Base-by-base conservation (phyloP, 371 early-diverging fungal genomes). In the Mortierella sp. region DNA sequence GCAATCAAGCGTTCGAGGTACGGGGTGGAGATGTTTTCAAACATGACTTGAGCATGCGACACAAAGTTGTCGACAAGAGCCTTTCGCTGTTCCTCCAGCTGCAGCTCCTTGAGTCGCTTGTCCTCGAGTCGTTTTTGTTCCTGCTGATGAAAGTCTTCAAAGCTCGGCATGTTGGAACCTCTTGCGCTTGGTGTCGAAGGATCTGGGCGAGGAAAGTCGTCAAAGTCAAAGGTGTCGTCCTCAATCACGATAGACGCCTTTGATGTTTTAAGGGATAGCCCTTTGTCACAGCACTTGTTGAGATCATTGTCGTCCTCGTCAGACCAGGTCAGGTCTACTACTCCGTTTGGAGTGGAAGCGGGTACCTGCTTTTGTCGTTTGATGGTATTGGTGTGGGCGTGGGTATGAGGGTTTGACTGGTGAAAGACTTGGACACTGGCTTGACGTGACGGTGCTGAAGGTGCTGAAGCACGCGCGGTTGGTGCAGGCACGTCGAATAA, bases 21-120 rank as follows among this genome's bases (percentile, higher is more conserved):
- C 0, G 70, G 27, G n/a, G 70, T 71, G 0, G 87, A 86, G 14
- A 86, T 86, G 58, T 77, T 68, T 6, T 79, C 72, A 56, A 86
- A 86, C 80, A 82, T 79, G 11, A 71, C 77, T 49, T 80, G 79
- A 1, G 83, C 82, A 41, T 79, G 71, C 5, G 70, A 29, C 18
- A 82, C 54, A 71, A 86, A 82, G 70, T 86, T 86, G n/a, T 60
- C n/a, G 0, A 75, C 55, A 38, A 85, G 70, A 1, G 41, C 8
- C 27, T 18, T 46, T 14, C 58, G 79, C 29, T 79, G 79, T 35
- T 55, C 55, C 75, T 78, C 79, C 1, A 71, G 41, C 56, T 75
- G 76, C 2, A 44, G 73, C 7, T 32, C 72, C 43, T 54, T 74
- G 60, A 27, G 54, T 18, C 51, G 65, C 14, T 71, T 44, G 16